Evolutionary conservation across 2,329 filamentous ascomycete species (phyloP).

Genomic region (Phyllosticta citribraziliensis): DNA sequence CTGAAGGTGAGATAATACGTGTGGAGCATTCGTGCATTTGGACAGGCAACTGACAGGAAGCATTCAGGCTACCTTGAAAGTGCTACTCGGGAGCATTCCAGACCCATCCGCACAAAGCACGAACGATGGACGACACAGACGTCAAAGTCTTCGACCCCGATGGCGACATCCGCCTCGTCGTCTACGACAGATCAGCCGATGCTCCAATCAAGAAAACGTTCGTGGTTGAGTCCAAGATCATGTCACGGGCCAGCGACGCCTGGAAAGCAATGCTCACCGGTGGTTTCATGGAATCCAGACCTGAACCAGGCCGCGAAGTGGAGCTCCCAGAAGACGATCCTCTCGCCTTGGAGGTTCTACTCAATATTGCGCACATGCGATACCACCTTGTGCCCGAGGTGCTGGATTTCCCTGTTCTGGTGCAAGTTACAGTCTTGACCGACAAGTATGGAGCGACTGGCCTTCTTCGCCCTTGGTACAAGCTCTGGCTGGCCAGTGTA

Average conservation of each 20-base stretch:
- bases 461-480: conserved; percentile 22
- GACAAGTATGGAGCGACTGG: conserved; percentile 19
- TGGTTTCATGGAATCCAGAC: not conserved
- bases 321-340: conserved; percentile 23
- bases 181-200: not conserved
- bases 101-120: not conserved
- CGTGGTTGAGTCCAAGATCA: not conserved
- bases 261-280: not conserved
- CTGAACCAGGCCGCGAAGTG: too few species aligned
- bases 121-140: too few species aligned
- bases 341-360: conserved; percentile 21
- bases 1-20: too few species aligned
- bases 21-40: too few species aligned
- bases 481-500: too few species aligned
- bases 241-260: not conserved
- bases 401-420: conserved; percentile 17
- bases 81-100: not conserved
- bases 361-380: conserved; percentile 24
- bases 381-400: conserved; percentile 17
- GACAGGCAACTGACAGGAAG: too few species aligned
- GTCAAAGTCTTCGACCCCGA: not conserved
- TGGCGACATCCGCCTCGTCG: not conserved
- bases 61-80: not conserved
- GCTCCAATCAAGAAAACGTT: not conserved
- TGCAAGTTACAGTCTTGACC: conserved; percentile 19